Conservation (phyloP, 345 rosid genomes). For the Eucalyptus cloeziana region DNA sequence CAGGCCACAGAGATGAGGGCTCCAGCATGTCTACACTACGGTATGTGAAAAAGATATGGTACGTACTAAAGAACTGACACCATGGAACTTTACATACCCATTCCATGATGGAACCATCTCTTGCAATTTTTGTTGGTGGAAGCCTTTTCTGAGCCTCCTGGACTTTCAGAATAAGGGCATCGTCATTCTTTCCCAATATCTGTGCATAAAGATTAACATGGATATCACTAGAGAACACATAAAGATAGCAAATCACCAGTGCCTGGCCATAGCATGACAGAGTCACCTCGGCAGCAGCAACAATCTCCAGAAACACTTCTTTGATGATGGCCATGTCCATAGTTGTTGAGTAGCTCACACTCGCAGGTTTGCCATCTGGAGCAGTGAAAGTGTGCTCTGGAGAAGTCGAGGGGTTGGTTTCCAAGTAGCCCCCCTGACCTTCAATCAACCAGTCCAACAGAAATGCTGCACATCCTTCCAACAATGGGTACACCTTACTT, state of each 20-base stretch:
- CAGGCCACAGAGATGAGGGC: not conserved
- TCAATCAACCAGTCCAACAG: conserved; percentile 92
- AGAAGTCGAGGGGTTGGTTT: conserved; percentile 94
- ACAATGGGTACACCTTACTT: conserved; percentile 70
- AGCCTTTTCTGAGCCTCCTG: conserved; percentile 54
- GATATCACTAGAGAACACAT: not conserved
- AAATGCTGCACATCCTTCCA: conserved; percentile 82
- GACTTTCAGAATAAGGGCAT: conserved; percentile 47
- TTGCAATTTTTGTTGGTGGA: conserved; percentile 61
- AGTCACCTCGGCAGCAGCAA: conserved; percentile 79
- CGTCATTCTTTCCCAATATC: conserved; percentile 55
- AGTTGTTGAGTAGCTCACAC: conserved; percentile 90
- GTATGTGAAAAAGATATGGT: not conserved
- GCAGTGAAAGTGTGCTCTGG: conserved; percentile 80
- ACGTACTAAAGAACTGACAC: not conserved
- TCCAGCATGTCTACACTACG: not conserved
- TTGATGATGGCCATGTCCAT: conserved; percentile 88
- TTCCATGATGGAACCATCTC: conserved; percentile 94
- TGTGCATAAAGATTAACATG: conserved; percentile 10
- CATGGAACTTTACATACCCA: conserved; percentile 37
- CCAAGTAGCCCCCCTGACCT: conserved; percentile 65
- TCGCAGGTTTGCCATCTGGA: conserved; percentile 74
- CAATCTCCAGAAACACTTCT: conserved; percentile 63
- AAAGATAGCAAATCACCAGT: not conserved
- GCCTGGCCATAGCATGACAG: not conserved